phyloP scores from a whole-genome alignment of 2,329 filamentous ascomycete species.

The Epichloe coenophiala region DNA sequence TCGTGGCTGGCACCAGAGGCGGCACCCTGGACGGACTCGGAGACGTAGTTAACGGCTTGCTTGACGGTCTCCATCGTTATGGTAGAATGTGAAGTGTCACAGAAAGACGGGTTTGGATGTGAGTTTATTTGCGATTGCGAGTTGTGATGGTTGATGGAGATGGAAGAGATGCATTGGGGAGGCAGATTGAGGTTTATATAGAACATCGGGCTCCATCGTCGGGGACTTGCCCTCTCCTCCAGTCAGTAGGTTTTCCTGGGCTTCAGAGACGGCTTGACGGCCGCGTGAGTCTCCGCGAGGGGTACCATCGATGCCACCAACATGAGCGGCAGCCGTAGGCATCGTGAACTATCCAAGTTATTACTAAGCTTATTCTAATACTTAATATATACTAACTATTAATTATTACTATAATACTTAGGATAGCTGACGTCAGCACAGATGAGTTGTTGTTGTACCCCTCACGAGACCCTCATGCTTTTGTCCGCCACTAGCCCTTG shows the following conservation, averaged over 20 bases:
- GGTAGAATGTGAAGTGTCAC: conserved; percentile 7
- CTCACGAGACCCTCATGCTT: too few species aligned
- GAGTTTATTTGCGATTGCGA: conserved; percentile 7
- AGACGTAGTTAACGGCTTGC: conserved; percentile 57
- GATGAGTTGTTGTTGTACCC: too few species aligned
- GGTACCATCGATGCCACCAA: not conserved
- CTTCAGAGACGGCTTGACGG: too few species aligned
- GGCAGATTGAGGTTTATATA: conserved; percentile 2
- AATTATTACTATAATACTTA: too few species aligned
- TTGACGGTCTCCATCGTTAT: conserved; percentile 35
- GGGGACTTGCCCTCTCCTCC: not conserved
- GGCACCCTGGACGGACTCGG: conserved; percentile 48
- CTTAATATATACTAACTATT: too few species aligned
- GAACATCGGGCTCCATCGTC: not conserved
- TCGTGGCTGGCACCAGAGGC: conserved; percentile 49
- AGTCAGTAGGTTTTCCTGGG: too few species aligned
- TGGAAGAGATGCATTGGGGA: not conserved
- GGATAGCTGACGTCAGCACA: not conserved
- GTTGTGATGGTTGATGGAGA: conserved; percentile 4
- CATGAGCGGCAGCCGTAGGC: not conserved
- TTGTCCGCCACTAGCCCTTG: not conserved
- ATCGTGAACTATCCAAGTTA: not conserved
- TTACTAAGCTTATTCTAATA: too few species aligned
- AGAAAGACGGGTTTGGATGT: not conserved
- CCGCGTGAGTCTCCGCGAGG: too few species aligned